These are phyloP conservation scores for Noccaea caerulescens DNA, from an alignment of 345 rosid species.

Conservation along the genomic window DNA sequence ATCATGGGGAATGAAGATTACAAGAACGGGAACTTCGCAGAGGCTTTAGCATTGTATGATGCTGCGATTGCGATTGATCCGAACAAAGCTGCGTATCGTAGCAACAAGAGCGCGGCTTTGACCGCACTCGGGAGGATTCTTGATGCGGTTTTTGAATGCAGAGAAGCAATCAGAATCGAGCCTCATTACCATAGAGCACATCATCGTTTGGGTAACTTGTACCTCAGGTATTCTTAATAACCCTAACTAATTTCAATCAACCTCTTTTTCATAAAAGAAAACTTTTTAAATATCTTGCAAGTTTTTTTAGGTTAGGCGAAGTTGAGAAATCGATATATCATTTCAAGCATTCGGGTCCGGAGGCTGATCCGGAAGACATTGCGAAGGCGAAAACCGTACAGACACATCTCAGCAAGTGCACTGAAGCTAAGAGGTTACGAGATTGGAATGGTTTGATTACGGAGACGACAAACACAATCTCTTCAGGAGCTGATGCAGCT, in stretches of 20 bases:
- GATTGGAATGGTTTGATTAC: constrained; percentile 74
- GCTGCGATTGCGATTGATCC: constrained; percentile 95
- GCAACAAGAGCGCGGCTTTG: constrained; percentile 92
- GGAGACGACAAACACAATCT: constrained; percentile 60
- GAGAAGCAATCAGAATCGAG: constrained; percentile 88
- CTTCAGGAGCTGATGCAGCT: constrained; percentile 85
- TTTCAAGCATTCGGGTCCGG: constrained; percentile 83
- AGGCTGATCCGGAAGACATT: constrained; percentile 75
- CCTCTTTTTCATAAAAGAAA: neutral
- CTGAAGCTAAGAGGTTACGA: constrained; percentile 64
- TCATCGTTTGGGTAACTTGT: constrained; percentile 80
- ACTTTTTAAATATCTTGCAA: neutral
- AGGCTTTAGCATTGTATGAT: constrained; percentile 86
- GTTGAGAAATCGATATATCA: constrained; percentile 85
- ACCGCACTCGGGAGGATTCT: constrained; percentile 82
- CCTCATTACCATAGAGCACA: constrained; percentile 93
- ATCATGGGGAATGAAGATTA: constrained; percentile 98
- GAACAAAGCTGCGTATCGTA: constrained; percentile 80
- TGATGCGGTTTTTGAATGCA: constrained; percentile 88
- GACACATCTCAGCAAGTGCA: constrained; percentile 60
- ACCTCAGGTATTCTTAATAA: constrained; percentile 61
- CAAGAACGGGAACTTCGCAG: constrained; percentile 86
- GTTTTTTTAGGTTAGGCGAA: constrained; percentile 70
- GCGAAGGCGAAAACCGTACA: constrained; percentile 69
- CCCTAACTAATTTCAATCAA: neutral